Evolutionary conservation across 2,329 filamentous ascomycete species (phyloP).

Genomic region (Colletotrichum horii): DNA sequence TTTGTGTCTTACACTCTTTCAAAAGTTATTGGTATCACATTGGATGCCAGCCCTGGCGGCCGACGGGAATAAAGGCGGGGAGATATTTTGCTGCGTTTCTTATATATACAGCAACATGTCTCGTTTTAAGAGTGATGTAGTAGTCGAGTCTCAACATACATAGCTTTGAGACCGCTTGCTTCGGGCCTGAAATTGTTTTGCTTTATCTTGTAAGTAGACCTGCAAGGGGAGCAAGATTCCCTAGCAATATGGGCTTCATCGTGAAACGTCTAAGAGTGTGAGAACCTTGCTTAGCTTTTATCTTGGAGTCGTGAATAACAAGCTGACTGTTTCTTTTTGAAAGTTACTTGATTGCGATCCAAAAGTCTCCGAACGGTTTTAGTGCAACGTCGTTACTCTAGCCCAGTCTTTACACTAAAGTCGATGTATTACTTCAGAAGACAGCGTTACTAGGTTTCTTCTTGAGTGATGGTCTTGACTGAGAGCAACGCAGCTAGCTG

Average conservation of each 20-base stretch:
- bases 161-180: neutral
- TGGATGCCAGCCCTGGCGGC: neutral
- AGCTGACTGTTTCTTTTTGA: neutral
- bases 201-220: neutral
- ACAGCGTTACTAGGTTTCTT: neutral
- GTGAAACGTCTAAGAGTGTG: neutral
- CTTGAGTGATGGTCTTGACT: neutral
- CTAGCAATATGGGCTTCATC: neutral
- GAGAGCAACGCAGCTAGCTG: neutral
- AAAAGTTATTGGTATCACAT: neutral
- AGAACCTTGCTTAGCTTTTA: neutral
- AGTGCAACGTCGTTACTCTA: neutral
- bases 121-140: neutral
- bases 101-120: neutral
- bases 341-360: neutral
- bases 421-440: no score
- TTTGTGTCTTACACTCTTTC: neutral
- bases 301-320: neutral
- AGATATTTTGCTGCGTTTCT: neutral
- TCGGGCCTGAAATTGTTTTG: neutral
- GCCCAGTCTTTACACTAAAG: no score
- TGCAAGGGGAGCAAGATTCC: neutral
- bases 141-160: neutral
- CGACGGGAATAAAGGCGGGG: neutral
- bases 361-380: neutral